Percentiles rank a stretch among this genome's conserved stretches.
These are phyloP conservation scores for Limonium bicolor DNA, from an alignment of 148 eudicot genomes.

Conservation along the genomic window DNA sequence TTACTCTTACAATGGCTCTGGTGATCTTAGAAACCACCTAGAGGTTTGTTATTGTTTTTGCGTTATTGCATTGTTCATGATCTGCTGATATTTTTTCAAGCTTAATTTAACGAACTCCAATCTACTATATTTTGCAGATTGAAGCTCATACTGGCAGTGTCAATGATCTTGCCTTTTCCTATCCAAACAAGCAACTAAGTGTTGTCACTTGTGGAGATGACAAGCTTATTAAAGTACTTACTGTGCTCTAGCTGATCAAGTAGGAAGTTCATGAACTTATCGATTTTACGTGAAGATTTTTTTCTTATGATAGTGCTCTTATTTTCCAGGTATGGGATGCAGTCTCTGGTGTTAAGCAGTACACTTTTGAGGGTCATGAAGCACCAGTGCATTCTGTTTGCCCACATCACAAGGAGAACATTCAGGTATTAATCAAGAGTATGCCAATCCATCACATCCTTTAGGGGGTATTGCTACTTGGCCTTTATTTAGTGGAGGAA, in stretches of 20 bases:
- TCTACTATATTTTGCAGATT: constrained; percentile 27
- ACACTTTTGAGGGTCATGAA: constrained; percentile 78
- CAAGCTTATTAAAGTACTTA: constrained; percentile 67
- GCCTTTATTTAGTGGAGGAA: too few relatives aligned
- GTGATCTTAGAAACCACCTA: constrained; percentile 60
- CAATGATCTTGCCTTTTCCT: constrained; percentile 81
- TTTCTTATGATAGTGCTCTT: constrained; percentile 6
- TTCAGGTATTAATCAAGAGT: constrained; percentile 37
- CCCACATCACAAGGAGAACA: constrained; percentile 61
- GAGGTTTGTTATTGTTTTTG: constrained; percentile 39
- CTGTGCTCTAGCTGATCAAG: too few relatives aligned
- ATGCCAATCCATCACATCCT: background rate
- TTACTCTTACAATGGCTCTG: constrained; percentile 50
- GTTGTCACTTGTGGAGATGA: constrained; percentile 94
- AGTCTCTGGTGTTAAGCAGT: constrained; percentile 42
- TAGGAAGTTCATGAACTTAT: background rate
- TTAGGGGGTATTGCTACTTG: too few relatives aligned
- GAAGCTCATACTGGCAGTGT: constrained; percentile 92
- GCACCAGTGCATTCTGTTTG: constrained; percentile 78
- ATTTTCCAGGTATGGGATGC: constrained; percentile 73
- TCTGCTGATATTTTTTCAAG: background rate
- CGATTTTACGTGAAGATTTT: background rate
- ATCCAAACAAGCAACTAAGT: constrained; percentile 60
- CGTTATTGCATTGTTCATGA: background rate
- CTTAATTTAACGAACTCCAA: background rate